Base-by-base conservation (phyloP, 139 green algal genomes). In the Chlamydomonas sp. region DNA sequence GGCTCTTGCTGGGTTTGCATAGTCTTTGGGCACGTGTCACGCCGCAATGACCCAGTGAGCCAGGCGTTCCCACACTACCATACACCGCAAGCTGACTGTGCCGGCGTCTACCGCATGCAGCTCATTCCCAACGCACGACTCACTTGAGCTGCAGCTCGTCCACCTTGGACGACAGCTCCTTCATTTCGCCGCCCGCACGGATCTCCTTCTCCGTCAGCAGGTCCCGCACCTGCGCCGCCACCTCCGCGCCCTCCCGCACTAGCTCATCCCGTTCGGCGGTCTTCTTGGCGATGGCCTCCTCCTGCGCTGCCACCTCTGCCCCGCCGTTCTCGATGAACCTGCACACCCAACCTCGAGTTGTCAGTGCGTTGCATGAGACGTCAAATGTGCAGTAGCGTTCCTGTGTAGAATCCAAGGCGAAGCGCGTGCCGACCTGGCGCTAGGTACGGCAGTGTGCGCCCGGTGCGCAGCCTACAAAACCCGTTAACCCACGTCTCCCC, bases 151-250 rank as follows among this genome's bases (percentile, higher is more conserved):
- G 80, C 66, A 95, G 90, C 18, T 88, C 59, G 79, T 96, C 92
- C 16, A 88, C 89, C 58, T 87, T 31, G 63, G 86, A 78, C 89
- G 93, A 84, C 88, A 95, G 88, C 88, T 94, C 93, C 79, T 90
- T 92, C 62, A 94, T 91, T 88, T 96, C 90, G 4, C 93, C 93
- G 2, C 89, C 92, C 58, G 83, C 82, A 77, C 92, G 88, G 57
- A 95, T 88, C 88, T 95, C 90, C 88, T 94, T 94, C 85, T 96
- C 91, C 5, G 89, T 91, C 74, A 91, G 80, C 84, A 94, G 85
- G 5, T 83, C 90, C 16, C 68, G 58, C 3, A 94, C 88, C 63
- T 91, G 79, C 57, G 72, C 77, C 63, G 73, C 78, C 49, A 87
- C 80, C 49, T 93, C 91, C 17, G 68, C 78, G 8, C 63, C 79